Conservation (phyloP, 1,139 yeast genomes). For the Suhomyces wounanorum region DNA sequence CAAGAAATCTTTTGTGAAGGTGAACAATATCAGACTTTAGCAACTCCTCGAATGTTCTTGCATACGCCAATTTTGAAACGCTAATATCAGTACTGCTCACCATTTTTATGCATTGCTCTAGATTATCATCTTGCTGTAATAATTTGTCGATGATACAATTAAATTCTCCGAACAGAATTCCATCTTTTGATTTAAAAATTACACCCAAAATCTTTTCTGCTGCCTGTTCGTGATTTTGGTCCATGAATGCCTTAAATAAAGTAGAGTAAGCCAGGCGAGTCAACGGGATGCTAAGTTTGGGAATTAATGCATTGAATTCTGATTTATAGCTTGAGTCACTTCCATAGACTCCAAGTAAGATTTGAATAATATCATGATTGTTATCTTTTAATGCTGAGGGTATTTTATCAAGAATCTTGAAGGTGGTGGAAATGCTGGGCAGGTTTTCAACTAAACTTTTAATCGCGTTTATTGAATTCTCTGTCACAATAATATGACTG, state of each 20-base stretch:
- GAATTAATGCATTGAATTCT: slow-evolving; percentile 24
- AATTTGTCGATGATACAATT: slow-evolving; percentile 30
- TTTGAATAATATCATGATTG: slow-evolving; percentile 2
- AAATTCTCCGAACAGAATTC: slow-evolving; percentile 30
- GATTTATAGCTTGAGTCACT: background rate
- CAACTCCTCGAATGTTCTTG: slow-evolving; percentile 22
- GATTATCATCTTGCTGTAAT: slow-evolving; percentile 24
- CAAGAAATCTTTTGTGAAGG: slow-evolving; percentile 13
- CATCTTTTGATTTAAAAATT: slow-evolving; percentile 32
- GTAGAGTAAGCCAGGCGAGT: slow-evolving; percentile 37
- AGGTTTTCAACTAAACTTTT: background rate
- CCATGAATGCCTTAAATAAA: slow-evolving; percentile 33
- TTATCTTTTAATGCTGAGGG: slow-evolving; percentile 2
- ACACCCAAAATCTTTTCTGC: slow-evolving; percentile 34
- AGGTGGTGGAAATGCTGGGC: slow-evolving; percentile 1
- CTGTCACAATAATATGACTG: slow-evolving; percentile 1
- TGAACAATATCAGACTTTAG: slow-evolving; percentile 13
- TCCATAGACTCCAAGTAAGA: slow-evolving; percentile 9
- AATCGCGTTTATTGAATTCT: background rate
- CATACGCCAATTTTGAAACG: slow-evolving; percentile 29
- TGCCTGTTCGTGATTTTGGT: slow-evolving; percentile 29
- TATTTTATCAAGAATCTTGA: background rate
- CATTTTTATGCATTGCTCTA: slow-evolving; percentile 28
- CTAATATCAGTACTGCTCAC: slow-evolving; percentile 21
- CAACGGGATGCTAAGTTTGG: slow-evolving; percentile 31